Evolutionary conservation across 495 filamentous ascomycete species (phyloP).

Genomic region (Annulohypoxylon bovei): DNA sequence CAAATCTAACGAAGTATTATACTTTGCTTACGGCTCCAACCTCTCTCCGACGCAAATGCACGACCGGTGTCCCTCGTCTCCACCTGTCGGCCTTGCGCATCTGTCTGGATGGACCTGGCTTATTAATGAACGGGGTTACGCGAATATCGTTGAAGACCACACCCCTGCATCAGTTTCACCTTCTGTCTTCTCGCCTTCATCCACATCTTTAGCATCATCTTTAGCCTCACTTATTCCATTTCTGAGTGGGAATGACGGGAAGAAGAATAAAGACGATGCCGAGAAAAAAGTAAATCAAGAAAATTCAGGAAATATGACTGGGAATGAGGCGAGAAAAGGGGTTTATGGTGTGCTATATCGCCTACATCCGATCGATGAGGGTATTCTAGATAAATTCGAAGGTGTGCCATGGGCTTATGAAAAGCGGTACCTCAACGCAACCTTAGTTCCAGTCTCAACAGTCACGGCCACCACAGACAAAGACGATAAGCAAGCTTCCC

Average conservation of each 20-base stretch:
- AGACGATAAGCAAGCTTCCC: background rate
- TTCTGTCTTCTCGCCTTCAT: background rate
- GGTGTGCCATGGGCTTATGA: constrained; percentile 53
- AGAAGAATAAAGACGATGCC: background rate
- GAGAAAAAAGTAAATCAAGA: background rate
- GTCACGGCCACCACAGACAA: background rate
- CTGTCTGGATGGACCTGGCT: constrained; percentile 54
- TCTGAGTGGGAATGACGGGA: background rate
- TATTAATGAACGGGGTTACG: constrained; percentile 56
- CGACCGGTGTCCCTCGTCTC: constrained; percentile 50
- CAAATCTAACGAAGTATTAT: constrained; percentile 18
- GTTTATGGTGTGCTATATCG: constrained; percentile 56
- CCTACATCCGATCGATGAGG: constrained; percentile 47
- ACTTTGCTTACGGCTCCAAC: constrained; percentile 57
- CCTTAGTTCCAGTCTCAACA: constrained; percentile 14
- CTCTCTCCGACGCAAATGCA: constrained; percentile 54
- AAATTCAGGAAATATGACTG: background rate
- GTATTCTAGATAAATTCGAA: constrained; percentile 47
- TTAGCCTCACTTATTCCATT: background rate
- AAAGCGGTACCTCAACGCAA: constrained; percentile 41
- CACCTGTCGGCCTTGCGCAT: constrained; percentile 48
- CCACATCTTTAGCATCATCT: background rate
- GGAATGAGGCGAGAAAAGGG: background rate
- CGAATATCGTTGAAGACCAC: constrained; percentile 48
- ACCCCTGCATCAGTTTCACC: background rate